Percentiles rank a stretch among this genome's conserved stretches.
phyloP scores from a whole-genome alignment of 805 yeast genomes.

The Candida schatavii region DNA sequence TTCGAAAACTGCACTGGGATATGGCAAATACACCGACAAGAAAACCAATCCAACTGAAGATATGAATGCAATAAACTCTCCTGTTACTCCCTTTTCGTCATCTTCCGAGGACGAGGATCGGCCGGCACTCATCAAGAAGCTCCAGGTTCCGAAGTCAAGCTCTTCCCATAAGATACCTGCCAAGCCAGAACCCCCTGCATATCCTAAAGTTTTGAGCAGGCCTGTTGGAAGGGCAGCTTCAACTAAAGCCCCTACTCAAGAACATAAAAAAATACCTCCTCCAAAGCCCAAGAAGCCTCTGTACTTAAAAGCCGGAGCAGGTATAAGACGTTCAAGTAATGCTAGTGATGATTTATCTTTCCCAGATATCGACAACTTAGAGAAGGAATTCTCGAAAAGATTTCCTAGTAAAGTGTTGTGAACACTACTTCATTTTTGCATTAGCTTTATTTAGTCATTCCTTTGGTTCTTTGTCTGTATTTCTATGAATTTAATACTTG shows the following conservation, averaged over 20 bases:
- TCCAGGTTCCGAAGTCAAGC: neutral
- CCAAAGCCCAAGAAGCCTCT: slow-evolving; percentile 67
- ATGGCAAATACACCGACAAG: slow-evolving; percentile 67
- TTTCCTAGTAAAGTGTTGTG: slow-evolving; percentile 59
- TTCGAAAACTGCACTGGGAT: slow-evolving; percentile 70
- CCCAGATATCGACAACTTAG: slow-evolving; percentile 58
- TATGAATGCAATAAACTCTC: slow-evolving; percentile 27
- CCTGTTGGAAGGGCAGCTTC: neutral
- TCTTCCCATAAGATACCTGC: neutral
- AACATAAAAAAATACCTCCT: slow-evolving; percentile 41
- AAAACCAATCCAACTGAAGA: slow-evolving; percentile 32
- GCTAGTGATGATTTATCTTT: slow-evolving; percentile 44
- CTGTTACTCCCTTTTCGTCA: slow-evolving; percentile 5
- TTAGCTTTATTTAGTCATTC: neutral
- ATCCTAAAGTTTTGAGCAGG: neutral
- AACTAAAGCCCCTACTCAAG: slow-evolving; percentile 3
- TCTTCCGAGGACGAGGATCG: slow-evolving; percentile 1
- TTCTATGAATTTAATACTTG: slow-evolving; percentile 2
- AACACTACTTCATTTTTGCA: neutral
- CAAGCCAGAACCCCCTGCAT: neutral
- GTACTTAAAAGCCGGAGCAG: slow-evolving; percentile 38
- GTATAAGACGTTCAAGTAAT: slow-evolving; percentile 27
- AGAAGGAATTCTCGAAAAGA: slow-evolving; percentile 52
- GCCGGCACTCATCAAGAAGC: neutral
- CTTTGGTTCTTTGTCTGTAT: neutral